Base-by-base conservation (phyloP, 2,329 filamentous ascomycete genomes). In the Trichophyton mentagrophytes region DNA sequence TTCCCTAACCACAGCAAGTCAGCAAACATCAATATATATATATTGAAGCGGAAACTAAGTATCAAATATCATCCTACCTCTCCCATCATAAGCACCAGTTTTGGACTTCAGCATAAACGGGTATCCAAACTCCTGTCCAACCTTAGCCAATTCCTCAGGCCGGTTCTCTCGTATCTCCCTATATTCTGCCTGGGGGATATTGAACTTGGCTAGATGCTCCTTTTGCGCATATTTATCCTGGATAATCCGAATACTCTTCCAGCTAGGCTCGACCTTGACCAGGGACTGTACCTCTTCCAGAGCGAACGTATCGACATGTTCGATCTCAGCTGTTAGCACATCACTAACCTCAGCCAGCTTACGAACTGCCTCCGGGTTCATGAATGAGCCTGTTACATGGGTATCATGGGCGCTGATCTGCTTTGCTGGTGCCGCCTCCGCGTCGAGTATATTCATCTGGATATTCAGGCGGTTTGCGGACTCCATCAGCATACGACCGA, bases 161-260 rank as follows among this genome's bases (percentile, higher is more conserved):
- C 83, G 82, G 57, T 79, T 78, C n/a, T 80, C 76, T 9, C 82
- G 80, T 55, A 95, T 74, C 27, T 85, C 81, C 58, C 85, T 76
- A 67, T 89, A 88, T 51, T 84, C 80, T 0, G 89, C 88, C 61
- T 90, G 86, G 22, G 86, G 84, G 4, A 96, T 85, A 0, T 81
- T 83, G 64, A 83, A 78, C 64, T 82, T 78, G 51, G 78, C 76
- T 60, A 96, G 79, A 70, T 95, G 86, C 71, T 88, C 82, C 75
- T 97, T 96, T 72, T 97, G 92, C 64, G 84, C 78, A 71, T 84
- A 96, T 77, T 97, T 97, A 77, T 97, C 90, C 77, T 96, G 92
- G 68, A 97, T 95, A 17, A 87, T 85, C 33, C 89, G 83, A 60
- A 97, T 81, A 1, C 91, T 95, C 74, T 84, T 83, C 87, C 89